Evolutionary conservation across 2,329 filamentous ascomycete species (phyloP), one percentile per base, ranked within the genome.

Genomic region (Onygenales sp.): DNA sequence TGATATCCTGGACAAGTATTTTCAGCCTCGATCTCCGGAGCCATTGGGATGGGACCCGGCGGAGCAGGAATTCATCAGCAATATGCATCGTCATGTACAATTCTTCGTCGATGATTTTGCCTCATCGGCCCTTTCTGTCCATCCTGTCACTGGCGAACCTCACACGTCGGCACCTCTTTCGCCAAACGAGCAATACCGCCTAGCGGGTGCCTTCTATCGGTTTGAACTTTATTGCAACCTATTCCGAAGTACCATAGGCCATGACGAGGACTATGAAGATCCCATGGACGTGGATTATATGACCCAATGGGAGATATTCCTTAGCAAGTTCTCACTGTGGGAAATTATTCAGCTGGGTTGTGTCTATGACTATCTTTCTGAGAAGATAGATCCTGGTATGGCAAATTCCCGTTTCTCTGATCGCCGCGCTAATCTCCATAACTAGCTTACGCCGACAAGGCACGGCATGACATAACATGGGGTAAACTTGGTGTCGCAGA

Each of bases 281-380:
- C 21, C 39, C 34, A 10, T 9, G 13, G 14, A 34, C 11, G 2
- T 42, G 32, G 32, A 51, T 49, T 10, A 45, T 13, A 31, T 42
- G 13, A 50, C 31, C 43, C 46, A 56, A 45, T 10, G 39, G 31
- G 34, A 48, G 1, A 13, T 55, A 5, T 61, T 59, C 52, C 53
- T 59, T 17, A 4, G 14, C 9, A 40, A 44, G n/a, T 61, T 61
- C 43, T 52, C 58, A 10, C 57, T 55, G 5, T 60, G 57, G 57
- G 58, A 61, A 48, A 58, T 52, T 54, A 58, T 60, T 40, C 58
- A 61, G 36, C 36, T 61, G 10, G 55, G 47, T 42, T 60, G 59
- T 43, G 37, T 61, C 34, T 43, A 59, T 52, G 59, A 60, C 43
- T 58, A 56, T 48, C 54, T 61, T 3, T n/a, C 54, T 13, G 32